Base-by-base conservation (phyloP, 2,329 filamentous ascomycete genomes). In the Macrophomina phaseolina region DNA sequence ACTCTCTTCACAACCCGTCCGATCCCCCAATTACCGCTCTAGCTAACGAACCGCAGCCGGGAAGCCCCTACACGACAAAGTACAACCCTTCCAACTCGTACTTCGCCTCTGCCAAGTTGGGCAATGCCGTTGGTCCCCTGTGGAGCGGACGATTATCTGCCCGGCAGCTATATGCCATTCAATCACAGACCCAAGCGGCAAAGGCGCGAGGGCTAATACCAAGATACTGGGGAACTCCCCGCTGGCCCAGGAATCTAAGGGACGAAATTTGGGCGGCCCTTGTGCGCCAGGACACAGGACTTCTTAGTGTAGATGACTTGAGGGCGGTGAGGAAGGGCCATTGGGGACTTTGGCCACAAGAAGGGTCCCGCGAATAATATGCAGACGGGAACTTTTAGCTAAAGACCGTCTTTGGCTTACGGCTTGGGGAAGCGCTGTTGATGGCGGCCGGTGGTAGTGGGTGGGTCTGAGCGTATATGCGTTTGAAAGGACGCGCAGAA, bases 11-110 rank as follows among this genome's bases (percentile, higher is more conserved):
- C 23, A 2, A 23, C 23, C 23, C 23, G 23, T 23, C 23, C 23
- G 23, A 23, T 23, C 23, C 23, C 0, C 84, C 84, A 1, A 77
- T 80, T 1, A 73, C 73, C 34, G 53, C 69, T 4, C 67, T 86
- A 11, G 77, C 78, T 61, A 66, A 38, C 45, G 46, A 23, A 23
- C 23, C 2, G 2, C 23, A 23, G 2, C 1, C 23, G 1, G 23
- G 2, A 2, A 2, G 23, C 23, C 1, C 23, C 23, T 23, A 23
- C 5, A 30, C 51, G 18, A 53, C 32, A 69, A 75, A 75, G 0
- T 77, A 79, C n/a, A 91, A 90, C 74, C 89, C 87, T 3, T 77
- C 79, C n/a, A 92, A 90, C 74, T 90, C 87, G 5, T 89, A 87
- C 77, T 92, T 91, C 75, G 87, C 89, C 23, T 89, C 86, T 56